A percentile compares a stretch with the other conserved stretches of the same genome.
phyloP scores from a whole-genome alignment of 2,329 filamentous ascomycete genomes.

The Ustilaginoidea virens region DNA sequence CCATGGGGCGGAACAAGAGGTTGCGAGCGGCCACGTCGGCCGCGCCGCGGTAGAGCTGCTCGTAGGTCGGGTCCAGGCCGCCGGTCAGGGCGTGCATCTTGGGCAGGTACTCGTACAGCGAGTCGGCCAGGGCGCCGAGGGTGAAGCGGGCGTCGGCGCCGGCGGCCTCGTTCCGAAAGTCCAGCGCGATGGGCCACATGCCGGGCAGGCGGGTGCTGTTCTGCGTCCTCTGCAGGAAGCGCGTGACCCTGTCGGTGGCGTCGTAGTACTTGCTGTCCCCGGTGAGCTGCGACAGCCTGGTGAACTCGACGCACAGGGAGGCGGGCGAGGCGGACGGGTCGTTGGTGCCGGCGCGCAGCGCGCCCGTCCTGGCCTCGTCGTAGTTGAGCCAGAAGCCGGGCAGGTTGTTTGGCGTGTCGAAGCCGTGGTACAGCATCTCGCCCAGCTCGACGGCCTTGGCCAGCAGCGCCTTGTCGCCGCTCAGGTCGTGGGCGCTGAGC shows the following conservation, averaged over 20 bases:
- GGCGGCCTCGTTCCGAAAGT: slow-evolving; percentile 40
- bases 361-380: slow-evolving; percentile 21
- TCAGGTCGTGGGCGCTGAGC: slow-evolving; percentile 34
- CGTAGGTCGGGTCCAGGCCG: slow-evolving; percentile 44
- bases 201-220: slow-evolving; percentile 56
- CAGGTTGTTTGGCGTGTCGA: slow-evolving; percentile 38
- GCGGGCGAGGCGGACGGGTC: slow-evolving; percentile 34
- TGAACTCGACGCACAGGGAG: slow-evolving; percentile 63
- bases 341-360: slow-evolving; percentile 34
- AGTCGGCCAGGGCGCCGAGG: slow-evolving; percentile 39
- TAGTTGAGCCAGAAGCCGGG: slow-evolving; percentile 33
- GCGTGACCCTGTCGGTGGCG: slow-evolving; percentile 57
- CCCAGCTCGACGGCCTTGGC: slow-evolving; percentile 35
- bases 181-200: slow-evolving; percentile 57
- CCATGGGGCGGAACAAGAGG: slow-evolving; percentile 57
- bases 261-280: slow-evolving; percentile 62
- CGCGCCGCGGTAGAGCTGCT: slow-evolving; percentile 47
- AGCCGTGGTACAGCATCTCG: slow-evolving; percentile 37
- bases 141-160: slow-evolving; percentile 27
- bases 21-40: slow-evolving; percentile 46
- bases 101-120: slow-evolving; percentile 44
- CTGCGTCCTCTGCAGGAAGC: slow-evolving; percentile 53
- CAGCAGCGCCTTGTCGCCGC: slow-evolving; percentile 27
- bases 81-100: slow-evolving; percentile 52
- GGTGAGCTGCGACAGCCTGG: slow-evolving; percentile 57